Base-by-base conservation (phyloP, 225 moss, liverwort and hornwort genomes). In the Bryum argenteum region DNA sequence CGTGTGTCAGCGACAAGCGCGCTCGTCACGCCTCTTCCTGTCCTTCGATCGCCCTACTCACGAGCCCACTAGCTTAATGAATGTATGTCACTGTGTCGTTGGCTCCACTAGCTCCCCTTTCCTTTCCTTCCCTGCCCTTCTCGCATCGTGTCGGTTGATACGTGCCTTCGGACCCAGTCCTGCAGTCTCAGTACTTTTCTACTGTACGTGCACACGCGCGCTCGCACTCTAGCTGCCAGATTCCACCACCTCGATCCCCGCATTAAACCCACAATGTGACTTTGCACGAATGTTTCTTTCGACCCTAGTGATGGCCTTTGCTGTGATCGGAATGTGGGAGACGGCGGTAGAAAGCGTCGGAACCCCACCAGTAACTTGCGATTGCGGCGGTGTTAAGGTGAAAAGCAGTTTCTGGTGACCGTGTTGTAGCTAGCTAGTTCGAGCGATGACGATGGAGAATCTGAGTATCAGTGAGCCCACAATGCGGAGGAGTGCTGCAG, bases 391-490 rank as follows among this genome's bases (percentile, higher is more conserved):
- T n/a, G n/a, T n/a, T 78, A 56, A 63, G 54, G 54, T 16, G 62
- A 2, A 23, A 12, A 6, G 41, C 2, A 21, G 9, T 5, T 62
- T 14, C 53, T 11, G 28, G 54, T 57, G 20, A 40, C 51, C 28
- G n/a, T 53, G 42, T 13, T 3, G 16, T 11, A 44, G 51, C 16
- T 1, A 43, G 21, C 9, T 21, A 42, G 28, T 40, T 11, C 23
- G 18, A 66, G 24, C 13, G 23, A 18, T 38, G 73, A 5, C 74
- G 8, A 82, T 86, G 80, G 83, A 83, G 80, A 62, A 38, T 54
- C 5, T 78, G 72, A 58, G 44, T n/a, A 73, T 73, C 28, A 66
- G 73, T 8, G 78, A 86, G 60, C 70, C 78, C 13, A 55, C 45
- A 18, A 58, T 40, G 37, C 65, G 65, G 21, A 66, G 78, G 66